Evolutionary conservation across 2,329 filamentous ascomycete genomes (phyloP).

Genomic region (Peltaster fructicola): DNA sequence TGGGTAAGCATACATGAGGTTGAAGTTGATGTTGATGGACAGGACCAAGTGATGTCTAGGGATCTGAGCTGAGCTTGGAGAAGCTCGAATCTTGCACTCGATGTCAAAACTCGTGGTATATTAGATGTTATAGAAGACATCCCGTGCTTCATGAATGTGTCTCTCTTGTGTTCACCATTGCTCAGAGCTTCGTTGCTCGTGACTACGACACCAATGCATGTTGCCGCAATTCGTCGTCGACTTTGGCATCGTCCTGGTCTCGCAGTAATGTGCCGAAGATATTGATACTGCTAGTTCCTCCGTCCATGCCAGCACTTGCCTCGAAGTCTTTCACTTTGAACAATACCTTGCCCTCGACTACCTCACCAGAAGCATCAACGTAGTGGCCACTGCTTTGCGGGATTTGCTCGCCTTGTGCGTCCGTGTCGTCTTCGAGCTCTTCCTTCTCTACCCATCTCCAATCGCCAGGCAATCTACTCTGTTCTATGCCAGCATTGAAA

Average conservation of each 20-base stretch:
- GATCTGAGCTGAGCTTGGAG: too few species aligned
- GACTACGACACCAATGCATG: constrained; percentile 6
- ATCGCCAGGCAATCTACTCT: constrained; percentile 51
- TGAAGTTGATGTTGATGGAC: too few species aligned
- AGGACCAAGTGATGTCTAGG: too few species aligned
- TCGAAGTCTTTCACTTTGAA: constrained; percentile 80
- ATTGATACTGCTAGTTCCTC: constrained; percentile 58
- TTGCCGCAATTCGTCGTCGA: constrained; percentile 35
- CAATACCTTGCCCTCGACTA: constrained; percentile 50
- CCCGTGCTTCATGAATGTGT: too few species aligned
- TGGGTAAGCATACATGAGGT: too few species aligned
- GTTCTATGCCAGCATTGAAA: constrained; percentile 74
- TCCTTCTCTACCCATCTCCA: constrained; percentile 64
- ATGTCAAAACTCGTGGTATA: too few species aligned
- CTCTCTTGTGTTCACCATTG: too few species aligned
- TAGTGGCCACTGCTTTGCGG: constrained; percentile 59
- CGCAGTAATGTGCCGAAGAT: constrained; percentile 76
- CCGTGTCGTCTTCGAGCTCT: constrained; percentile 15
- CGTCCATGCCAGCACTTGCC: constrained; percentile 44
- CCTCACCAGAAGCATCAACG: constrained; percentile 51
- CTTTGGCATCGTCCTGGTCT: constrained; percentile 44
- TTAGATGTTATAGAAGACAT: too few species aligned
- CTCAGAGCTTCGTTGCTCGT: too few species aligned
- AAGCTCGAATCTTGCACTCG: too few species aligned
- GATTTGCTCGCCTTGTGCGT: too few species aligned